Evolutionary conservation across 2,329 filamentous ascomycete species (phyloP), one percentile per base, ranked within the genome.

Genomic region (Aspergillus clavatus): DNA sequence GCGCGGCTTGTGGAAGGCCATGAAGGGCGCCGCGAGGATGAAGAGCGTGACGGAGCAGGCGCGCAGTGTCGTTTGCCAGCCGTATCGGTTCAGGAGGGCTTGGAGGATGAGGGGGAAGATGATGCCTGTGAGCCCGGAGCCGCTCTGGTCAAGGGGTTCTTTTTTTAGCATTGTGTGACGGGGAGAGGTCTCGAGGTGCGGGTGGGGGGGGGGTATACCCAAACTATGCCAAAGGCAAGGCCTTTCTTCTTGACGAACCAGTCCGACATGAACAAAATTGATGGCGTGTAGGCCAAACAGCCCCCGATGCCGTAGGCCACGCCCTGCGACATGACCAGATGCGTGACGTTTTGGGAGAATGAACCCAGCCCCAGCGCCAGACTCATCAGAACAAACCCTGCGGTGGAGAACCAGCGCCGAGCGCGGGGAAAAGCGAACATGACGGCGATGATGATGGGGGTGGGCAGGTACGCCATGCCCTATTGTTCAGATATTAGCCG

Each of bases 191-290:
- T n/a, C n/a, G n/a, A n/a, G n/a, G n/a, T n/a, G n/a, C n/a, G n/a
- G n/a, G n/a, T n/a, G n/a, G n/a, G n/a, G n/a, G n/a, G n/a, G n/a
- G n/a, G n/a, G n/a, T n/a, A n/a, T 12, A 61, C 57, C 71, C 73
- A 74, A 45, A 74, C 69, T 2, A 70, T 50, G 1, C 73, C 75
- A 12, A 71, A 66, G 0, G 67, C 69, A 55, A 58, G 65, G 57
- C 72, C 72, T 22, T 64, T 62, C 11, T 69, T 59, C 52, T 72
- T 69, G 7, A 76, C 68, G 58, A 76, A 78, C 68, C 56, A 82
- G 50, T 77, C 72, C 46, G 77, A 72, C 33, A 77, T 62, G 36
- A 71, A 71, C 28, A 71, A 59, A 21, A 76, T 68, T 1, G 68
- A 67, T 0, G 72, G 72, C 7, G 56, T 74, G 56, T 67, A 80